These are phyloP conservation scores for Orychophragmus violaceus DNA, from an alignment of 345 rosid genomes.

Conservation along the genomic window DNA sequence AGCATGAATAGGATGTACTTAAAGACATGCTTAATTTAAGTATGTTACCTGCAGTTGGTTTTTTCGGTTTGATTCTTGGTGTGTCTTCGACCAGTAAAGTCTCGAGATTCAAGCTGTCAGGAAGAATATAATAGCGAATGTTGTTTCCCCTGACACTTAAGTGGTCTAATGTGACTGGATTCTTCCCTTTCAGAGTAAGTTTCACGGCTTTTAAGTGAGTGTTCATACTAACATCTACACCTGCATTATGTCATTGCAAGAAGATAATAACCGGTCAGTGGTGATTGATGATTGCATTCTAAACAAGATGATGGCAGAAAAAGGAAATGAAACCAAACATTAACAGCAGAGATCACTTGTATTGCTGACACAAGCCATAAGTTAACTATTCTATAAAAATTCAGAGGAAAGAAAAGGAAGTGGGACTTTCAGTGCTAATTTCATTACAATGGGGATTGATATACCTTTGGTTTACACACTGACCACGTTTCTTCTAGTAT, in stretches of 20 bases:
- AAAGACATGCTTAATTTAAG: not conserved
- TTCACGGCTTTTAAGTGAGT: constrained; percentile 96
- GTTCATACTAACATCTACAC: constrained; percentile 98
- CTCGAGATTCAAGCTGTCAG: constrained; percentile 97
- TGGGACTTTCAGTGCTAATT: not conserved
- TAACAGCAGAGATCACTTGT: not conserved
- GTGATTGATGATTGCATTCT: not conserved
- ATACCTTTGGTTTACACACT: not conserved
- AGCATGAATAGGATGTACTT: not conserved
- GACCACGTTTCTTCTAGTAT: not conserved
- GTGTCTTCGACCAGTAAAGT: constrained; percentile 95
- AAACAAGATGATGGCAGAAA: not conserved
- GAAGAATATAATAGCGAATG: constrained; percentile 91
- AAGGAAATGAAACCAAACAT: not conserved
- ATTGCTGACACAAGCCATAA: not conserved
- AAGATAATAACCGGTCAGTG: not conserved
- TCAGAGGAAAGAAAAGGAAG: not conserved
- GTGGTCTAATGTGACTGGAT: constrained; percentile 86
- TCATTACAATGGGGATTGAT: not conserved
- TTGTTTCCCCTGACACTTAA: constrained; percentile 96
- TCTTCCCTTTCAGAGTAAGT: constrained; percentile 90
- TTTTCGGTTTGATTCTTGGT: constrained; percentile 90
- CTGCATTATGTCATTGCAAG: constrained; percentile 32
- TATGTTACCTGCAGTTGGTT: constrained; percentile 79
- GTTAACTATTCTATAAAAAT: not conserved